phyloP scores from a whole-genome alignment of 768 basidiomycete species.

The Tylopilus balloui region DNA sequence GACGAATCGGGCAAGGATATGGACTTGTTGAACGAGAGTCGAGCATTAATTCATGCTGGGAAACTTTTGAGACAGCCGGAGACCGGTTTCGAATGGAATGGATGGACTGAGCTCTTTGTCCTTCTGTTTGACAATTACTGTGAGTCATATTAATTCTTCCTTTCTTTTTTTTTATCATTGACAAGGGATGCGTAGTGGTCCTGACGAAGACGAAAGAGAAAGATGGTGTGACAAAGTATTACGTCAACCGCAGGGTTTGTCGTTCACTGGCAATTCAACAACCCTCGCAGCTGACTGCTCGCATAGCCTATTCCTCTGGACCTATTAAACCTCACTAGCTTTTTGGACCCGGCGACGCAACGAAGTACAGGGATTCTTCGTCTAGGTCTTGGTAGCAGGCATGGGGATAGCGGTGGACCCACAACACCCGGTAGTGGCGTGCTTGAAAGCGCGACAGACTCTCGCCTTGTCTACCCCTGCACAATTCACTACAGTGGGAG shows the following conservation, averaged over 20 bases:
- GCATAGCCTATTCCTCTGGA: conserved; percentile 88
- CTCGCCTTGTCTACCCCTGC: conserved; percentile 80
- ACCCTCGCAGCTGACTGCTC: background rate
- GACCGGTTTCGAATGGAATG: conserved; percentile 81
- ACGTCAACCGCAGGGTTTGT: conserved; percentile 75
- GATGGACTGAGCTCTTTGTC: conserved; percentile 87
- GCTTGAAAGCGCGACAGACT: conserved; percentile 50
- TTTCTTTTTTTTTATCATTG: conserved; percentile 1
- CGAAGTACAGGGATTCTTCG: conserved; percentile 70
- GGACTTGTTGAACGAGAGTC: conserved; percentile 79
- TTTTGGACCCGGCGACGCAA: conserved; percentile 74
- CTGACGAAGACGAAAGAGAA: conserved; percentile 83
- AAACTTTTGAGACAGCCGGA: conserved; percentile 85
- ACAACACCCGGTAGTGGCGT: conserved; percentile 25
- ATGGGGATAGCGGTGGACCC: conserved; percentile 27
- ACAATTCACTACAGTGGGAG: conserved; percentile 87
- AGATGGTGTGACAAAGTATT: conserved; percentile 70
- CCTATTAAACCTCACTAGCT: conserved; percentile 78
- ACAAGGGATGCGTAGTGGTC: conserved; percentile 53
- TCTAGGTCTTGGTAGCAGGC: conserved; percentile 43
- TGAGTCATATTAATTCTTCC: conserved; percentile 35
- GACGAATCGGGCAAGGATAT: conserved; percentile 53
- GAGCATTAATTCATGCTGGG: conserved; percentile 80
- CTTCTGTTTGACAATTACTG: conserved; percentile 94
- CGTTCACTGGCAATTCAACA: background rate